Percentiles rank a stretch among this genome's conserved stretches.
These are phyloP conservation scores for Candida alai DNA, from an alignment of 805 yeast genomes.

Conservation along the genomic window DNA sequence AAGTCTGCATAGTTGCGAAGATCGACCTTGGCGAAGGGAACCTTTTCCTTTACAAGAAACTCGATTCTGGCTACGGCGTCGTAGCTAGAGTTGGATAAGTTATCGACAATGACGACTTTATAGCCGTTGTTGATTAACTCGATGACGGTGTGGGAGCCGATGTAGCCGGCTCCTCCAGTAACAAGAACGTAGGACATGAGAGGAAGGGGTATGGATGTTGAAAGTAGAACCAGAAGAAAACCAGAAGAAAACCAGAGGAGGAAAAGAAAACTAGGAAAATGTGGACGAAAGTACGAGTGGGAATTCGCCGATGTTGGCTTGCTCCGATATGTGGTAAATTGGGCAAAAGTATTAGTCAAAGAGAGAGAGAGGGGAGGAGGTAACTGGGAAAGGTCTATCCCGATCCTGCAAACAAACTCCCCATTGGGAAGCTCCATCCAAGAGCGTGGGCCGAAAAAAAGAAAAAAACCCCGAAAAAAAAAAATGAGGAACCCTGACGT, in stretches of 20 bases:
- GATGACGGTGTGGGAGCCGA: slow-evolving; percentile 77
- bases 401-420: too few relatives aligned
- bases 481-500: too few relatives aligned
- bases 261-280: background rate
- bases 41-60: slow-evolving; percentile 43
- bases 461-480: background rate
- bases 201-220: background rate
- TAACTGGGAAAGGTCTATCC: too few relatives aligned
- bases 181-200: slow-evolving; percentile 45
- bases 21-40: slow-evolving; percentile 59
- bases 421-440: slow-evolving; percentile 4
- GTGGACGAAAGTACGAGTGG: background rate
- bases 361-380: background rate
- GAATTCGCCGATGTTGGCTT: background rate
- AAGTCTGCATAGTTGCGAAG: slow-evolving; percentile 47
- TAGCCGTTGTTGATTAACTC: slow-evolving; percentile 59
- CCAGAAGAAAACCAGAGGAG: background rate
- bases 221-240: slow-evolving; percentile 3
- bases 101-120: slow-evolving; percentile 71
- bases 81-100: slow-evolving; percentile 59
- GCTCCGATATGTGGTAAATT: slow-evolving; percentile 2
- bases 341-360: slow-evolving; percentile 1
- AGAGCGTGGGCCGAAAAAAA: background rate
- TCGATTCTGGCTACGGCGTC: slow-evolving; percentile 66
- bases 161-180: slow-evolving; percentile 86